Conservation (phyloP, 2,329 filamentous ascomycete species). For the Rhynchosporium secalis region DNA sequence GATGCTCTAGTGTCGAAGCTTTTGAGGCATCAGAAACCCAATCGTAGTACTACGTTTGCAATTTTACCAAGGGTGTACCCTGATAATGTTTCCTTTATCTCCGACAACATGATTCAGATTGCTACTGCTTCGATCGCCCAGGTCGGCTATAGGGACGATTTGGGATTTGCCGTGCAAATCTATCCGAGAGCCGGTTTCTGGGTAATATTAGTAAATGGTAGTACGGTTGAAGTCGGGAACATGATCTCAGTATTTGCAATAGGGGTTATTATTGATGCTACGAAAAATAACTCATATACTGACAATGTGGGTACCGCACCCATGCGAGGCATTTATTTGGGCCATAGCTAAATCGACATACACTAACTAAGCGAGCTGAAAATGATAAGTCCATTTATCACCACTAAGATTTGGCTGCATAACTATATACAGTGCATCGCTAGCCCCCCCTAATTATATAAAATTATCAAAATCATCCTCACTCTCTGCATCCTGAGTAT, state of each 20-base stretch:
- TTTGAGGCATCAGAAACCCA: slow-evolving; percentile 43
- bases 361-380: too few species aligned
- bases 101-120: slow-evolving; percentile 40
- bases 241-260: slow-evolving; percentile 42
- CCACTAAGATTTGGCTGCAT: too few species aligned
- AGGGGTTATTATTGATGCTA: slow-evolving; percentile 35
- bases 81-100: slow-evolving; percentile 35
- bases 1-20: slow-evolving; percentile 39
- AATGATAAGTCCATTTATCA: too few species aligned
- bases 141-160: slow-evolving; percentile 41
- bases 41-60: slow-evolving; percentile 47
- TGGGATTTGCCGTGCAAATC: slow-evolving; percentile 39
- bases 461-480: too few species aligned
- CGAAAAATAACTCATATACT: slow-evolving; percentile 26
- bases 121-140: slow-evolving; percentile 45
- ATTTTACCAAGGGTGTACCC: slow-evolving; percentile 40
- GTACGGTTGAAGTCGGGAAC: slow-evolving; percentile 40
- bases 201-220: slow-evolving; percentile 41
- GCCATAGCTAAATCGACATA: too few species aligned
- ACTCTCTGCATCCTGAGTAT: too few species aligned
- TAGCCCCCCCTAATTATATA: too few species aligned
- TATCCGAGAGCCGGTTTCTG: slow-evolving; percentile 47
- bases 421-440: too few species aligned
- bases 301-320: slow-evolving; percentile 25
- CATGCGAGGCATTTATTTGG: slow-evolving; percentile 18